Evolutionary conservation across 2,329 filamentous ascomycete genomes (phyloP), one percentile per base, ranked within the genome.

Genomic region (Conoideocrella luteorostrata): DNA sequence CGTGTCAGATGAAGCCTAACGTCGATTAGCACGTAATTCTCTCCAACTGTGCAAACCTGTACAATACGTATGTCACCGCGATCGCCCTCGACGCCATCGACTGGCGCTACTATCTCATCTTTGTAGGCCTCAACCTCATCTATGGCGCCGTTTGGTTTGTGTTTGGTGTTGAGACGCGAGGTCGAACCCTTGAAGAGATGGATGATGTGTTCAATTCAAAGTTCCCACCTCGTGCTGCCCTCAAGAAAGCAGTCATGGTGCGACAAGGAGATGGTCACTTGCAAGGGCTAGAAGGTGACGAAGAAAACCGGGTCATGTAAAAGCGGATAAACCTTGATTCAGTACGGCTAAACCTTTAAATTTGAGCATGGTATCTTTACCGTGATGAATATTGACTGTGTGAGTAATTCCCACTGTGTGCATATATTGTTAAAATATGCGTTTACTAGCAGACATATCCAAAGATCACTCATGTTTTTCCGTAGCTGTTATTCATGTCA

Each of bases 171-270:
- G 58, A 61, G 41, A 61, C 58, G 2, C 51, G 56, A 5, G 58
- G 58, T 1, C 51, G 58, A 17, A 61, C 67, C 39, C 61, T 73
- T 20, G 69, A 73, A 47, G 69, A 73, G 50, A 52, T 72, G 48
- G 64, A 70, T 26, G 60, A 58, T 4, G 70, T 73, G 32, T 65
- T 65, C 43, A 51, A 61, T 22, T 57, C 63, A 6, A 62, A 57
- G 38, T 63, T 55, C 43, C 62, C 62, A 18, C 63, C 62, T 20
- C 61, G 64, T 36, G 63, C 63, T 5, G 65, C 65, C 23, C 49
- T 68, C 35, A 52, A 59, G 46, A 62, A 57, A 46, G 54, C 56
- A 7, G 45, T 54, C 33, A 53, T 60, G 56, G 47, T 59, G 9
- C 56, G 51, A 44, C 49, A 47, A 17, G 37, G 45, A 5, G 48